Conservation (phyloP, 2,329 filamentous ascomycete species). For the Pyricularia sp. region DNA sequence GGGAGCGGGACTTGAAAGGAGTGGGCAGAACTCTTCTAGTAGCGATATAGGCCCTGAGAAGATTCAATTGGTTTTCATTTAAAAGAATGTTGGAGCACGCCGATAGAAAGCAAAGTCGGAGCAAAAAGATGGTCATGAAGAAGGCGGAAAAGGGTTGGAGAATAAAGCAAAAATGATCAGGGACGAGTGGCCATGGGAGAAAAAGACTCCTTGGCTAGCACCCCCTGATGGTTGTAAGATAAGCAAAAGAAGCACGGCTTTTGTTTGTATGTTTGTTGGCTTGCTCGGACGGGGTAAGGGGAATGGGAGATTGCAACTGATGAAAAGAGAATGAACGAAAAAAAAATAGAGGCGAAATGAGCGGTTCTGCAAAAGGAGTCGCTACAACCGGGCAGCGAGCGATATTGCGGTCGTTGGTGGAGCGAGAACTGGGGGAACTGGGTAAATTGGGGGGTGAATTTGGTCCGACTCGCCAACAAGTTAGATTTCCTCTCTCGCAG, state of each 20-base stretch:
- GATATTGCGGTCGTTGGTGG: neutral
- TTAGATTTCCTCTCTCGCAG: neutral
- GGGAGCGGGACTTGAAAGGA: conserved; percentile 23
- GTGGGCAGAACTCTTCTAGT: conserved; percentile 29
- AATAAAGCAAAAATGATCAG: neutral
- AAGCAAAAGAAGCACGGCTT: conserved; percentile 2
- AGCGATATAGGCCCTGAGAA: conserved; percentile 31
- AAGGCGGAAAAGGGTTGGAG: conserved; percentile 8
- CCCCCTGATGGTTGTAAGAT: neutral
- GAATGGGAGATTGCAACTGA: neutral
- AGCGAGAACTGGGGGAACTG: neutral
- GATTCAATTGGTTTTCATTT: conserved; percentile 32
- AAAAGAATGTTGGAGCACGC: conserved; percentile 34
- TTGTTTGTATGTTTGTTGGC: neutral
- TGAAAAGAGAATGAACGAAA: neutral
- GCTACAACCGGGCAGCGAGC: conserved; percentile 6
- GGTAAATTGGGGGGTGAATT: neutral
- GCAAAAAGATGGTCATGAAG: conserved; percentile 37
- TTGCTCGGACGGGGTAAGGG: neutral
- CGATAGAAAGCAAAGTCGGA: conserved; percentile 37
- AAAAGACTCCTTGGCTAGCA: conserved; percentile 1
- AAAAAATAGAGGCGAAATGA: conserved; percentile 4
- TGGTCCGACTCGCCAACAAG: conserved; percentile 1
- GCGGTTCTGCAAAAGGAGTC: conserved; percentile 2
- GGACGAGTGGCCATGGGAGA: conserved; percentile 6